These are phyloP conservation scores for Priceomyces medius DNA, from an alignment of 805 yeast genomes.

Conservation along the genomic window DNA sequence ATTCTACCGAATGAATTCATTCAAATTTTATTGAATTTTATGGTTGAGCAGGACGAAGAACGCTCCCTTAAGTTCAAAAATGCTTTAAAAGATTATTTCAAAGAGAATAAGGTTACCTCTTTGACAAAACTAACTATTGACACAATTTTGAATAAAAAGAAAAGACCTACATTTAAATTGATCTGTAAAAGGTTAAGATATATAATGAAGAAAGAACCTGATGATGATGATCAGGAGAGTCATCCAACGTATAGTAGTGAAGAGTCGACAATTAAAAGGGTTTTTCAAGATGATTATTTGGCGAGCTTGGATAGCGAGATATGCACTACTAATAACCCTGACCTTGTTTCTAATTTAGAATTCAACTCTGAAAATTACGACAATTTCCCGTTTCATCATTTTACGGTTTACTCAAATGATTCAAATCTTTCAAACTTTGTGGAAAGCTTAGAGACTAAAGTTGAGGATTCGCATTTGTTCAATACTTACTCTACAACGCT, in stretches of 20 bases:
- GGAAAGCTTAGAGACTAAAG: slow-evolving; percentile 24
- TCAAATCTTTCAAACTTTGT: slow-evolving; percentile 36
- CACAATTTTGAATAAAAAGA: slow-evolving; percentile 23
- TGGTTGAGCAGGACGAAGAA: slow-evolving; percentile 9
- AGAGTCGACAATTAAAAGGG: slow-evolving; percentile 13
- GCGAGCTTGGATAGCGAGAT: slow-evolving; percentile 33
- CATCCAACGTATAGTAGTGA: slow-evolving; percentile 6
- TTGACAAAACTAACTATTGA: slow-evolving; percentile 32
- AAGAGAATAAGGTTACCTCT: slow-evolving; percentile 12
- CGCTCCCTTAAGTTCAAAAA: slow-evolving; percentile 7
- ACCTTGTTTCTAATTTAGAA: slow-evolving; percentile 9
- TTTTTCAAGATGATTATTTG: slow-evolving; percentile 32
- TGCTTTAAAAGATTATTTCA: slow-evolving; percentile 18
- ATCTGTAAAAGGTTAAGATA: slow-evolving; percentile 30
- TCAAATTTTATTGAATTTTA: slow-evolving; percentile 15
- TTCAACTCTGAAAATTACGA: slow-evolving; percentile 16
- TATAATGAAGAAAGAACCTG: slow-evolving; percentile 25
- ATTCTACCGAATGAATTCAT: slow-evolving; percentile 31
- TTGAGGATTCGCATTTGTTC: slow-evolving; percentile 23
- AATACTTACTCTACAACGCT: slow-evolving; percentile 22
- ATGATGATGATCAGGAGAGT: slow-evolving; percentile 10
- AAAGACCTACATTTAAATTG: slow-evolving; percentile 29
- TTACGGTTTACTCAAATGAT: slow-evolving; percentile 37
- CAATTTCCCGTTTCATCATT: slow-evolving; percentile 34
- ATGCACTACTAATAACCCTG: slow-evolving; percentile 26